Evolutionary conservation across 768 basidiomycete species (phyloP).

Genomic region (Tylopilus sp.): DNA sequence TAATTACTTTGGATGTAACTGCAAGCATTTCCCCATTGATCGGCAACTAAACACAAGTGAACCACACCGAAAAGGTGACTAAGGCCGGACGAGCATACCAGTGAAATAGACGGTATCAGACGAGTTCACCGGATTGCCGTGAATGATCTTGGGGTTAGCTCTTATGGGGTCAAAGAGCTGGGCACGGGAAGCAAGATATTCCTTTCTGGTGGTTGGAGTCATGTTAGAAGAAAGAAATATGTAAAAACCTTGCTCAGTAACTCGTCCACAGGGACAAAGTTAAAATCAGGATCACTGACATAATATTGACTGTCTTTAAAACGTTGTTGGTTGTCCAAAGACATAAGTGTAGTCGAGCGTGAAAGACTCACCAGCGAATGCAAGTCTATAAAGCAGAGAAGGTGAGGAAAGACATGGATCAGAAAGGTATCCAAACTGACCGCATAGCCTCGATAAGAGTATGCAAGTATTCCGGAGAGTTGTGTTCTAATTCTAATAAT

Average conservation of each 20-base stretch:
- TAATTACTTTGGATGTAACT: conserved; percentile 90
- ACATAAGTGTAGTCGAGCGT: background rate
- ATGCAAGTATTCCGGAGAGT: conserved; percentile 88
- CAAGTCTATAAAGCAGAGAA: conserved; percentile 38
- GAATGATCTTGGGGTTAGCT: conserved; percentile 61
- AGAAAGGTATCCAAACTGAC: conserved; percentile 34
- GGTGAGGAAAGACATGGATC: conserved; percentile 1
- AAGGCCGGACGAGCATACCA: conserved; percentile 44
- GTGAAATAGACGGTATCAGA: conserved; percentile 97
- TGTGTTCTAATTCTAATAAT: conserved; percentile 81
- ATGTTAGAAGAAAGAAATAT: background rate
- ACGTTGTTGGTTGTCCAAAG: background rate
- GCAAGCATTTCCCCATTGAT: conserved; percentile 88
- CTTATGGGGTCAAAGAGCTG: conserved; percentile 69
- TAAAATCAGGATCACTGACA: conserved; percentile 85
- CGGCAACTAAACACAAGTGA: conserved; percentile 51
- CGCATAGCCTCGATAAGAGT: conserved; percentile 81
- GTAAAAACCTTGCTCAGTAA: conserved; percentile 75
- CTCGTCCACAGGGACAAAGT: conserved; percentile 73
- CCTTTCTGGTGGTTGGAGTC: conserved; percentile 40
- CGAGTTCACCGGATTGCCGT: conserved; percentile 78
- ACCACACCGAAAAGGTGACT: background rate
- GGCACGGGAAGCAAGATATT: conserved; percentile 80
- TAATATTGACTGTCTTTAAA: conserved; percentile 77
- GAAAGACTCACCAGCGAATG: conserved; percentile 64